These are phyloP conservation scores for Pseudopediastrum boryanum DNA, from an alignment of 139 green algal genomes.

Conservation along the genomic window DNA sequence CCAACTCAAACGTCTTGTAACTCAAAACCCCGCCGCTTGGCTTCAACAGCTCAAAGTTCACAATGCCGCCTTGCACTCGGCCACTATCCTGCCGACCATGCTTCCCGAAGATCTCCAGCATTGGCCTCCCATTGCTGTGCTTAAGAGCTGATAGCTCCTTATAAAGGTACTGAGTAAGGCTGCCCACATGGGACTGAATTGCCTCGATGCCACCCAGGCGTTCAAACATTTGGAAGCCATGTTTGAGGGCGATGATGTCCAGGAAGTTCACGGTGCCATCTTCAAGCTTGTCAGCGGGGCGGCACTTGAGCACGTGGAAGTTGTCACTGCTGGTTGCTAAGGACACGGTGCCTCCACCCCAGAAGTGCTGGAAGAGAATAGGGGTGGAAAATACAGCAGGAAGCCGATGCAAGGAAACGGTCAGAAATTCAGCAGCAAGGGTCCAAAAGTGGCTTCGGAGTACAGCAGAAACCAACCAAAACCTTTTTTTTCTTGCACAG, in stretches of 20 bases:
- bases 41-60: constrained; percentile 69
- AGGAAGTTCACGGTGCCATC: constrained; percentile 81
- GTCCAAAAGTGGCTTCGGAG: too few species aligned
- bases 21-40: constrained; percentile 52
- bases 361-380: constrained; percentile 62
- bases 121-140: constrained; percentile 72
- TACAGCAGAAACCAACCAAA: too few species aligned
- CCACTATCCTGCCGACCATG: constrained; percentile 45
- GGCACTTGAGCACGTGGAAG: constrained; percentile 77
- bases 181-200: constrained; percentile 44
- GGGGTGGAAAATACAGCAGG: too few species aligned
- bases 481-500: too few species aligned
- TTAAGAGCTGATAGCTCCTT: constrained; percentile 44
- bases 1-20: constrained; percentile 65
- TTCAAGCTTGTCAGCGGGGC: constrained; percentile 64
- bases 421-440: too few species aligned
- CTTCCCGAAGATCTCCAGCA: constrained; percentile 74
- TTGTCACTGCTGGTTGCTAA: constrained; percentile 68
- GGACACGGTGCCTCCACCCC: constrained; percentile 73
- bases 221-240: constrained; percentile 65
- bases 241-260: constrained; percentile 72
- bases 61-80: constrained; percentile 63
- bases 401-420: too few species aligned
- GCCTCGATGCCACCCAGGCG: constrained; percentile 61
- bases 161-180: constrained; percentile 51